Evolutionary conservation across 2,329 filamentous ascomycete species (phyloP).

Genomic region (Epichloe bromicola): DNA sequence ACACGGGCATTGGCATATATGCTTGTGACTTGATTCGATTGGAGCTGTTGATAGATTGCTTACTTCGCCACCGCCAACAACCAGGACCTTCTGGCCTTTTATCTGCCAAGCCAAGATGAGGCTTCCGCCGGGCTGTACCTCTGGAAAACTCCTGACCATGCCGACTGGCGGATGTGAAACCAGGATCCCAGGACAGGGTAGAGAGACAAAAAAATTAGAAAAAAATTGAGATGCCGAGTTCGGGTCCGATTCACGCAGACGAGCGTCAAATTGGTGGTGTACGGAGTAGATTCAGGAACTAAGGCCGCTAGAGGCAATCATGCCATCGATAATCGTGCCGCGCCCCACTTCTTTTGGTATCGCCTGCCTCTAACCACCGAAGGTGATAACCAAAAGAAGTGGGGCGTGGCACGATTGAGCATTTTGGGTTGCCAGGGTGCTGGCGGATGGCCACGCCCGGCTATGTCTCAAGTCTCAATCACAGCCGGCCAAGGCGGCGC

Average conservation of each 20-base stretch:
- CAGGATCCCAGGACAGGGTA: not conserved
- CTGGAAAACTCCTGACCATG: slow-evolving; percentile 48
- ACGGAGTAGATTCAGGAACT: not conserved
- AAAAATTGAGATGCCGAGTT: not conserved
- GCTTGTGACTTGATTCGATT: slow-evolving; percentile 6
- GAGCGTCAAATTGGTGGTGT: not conserved
- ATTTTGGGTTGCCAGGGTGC: not conserved
- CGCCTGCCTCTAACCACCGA: too few relatives aligned
- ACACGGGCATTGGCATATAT: too few relatives aligned
- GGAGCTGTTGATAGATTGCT: slow-evolving; percentile 12
- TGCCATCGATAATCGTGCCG: too few relatives aligned
- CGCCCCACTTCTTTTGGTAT: too few relatives aligned
- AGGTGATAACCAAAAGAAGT: too few relatives aligned
- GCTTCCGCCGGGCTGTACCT: slow-evolving; percentile 81
- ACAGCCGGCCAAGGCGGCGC: not conserved
- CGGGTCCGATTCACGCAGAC: not conserved
- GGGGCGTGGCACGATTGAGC: too few relatives aligned
- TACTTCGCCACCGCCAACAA: slow-evolving; percentile 92
- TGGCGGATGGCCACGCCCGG: not conserved
- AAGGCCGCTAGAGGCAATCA: not conserved
- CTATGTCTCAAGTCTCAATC: too few relatives aligned
- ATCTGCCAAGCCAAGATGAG: slow-evolving; percentile 95
- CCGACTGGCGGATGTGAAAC: slow-evolving; percentile 12
- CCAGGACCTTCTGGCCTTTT: slow-evolving; percentile 74
- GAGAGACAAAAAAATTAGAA: not conserved